These are phyloP conservation scores for Diphasiastrum complanatum DNA, from an alignment of 83 land plant genomes.

Conservation along the genomic window DNA sequence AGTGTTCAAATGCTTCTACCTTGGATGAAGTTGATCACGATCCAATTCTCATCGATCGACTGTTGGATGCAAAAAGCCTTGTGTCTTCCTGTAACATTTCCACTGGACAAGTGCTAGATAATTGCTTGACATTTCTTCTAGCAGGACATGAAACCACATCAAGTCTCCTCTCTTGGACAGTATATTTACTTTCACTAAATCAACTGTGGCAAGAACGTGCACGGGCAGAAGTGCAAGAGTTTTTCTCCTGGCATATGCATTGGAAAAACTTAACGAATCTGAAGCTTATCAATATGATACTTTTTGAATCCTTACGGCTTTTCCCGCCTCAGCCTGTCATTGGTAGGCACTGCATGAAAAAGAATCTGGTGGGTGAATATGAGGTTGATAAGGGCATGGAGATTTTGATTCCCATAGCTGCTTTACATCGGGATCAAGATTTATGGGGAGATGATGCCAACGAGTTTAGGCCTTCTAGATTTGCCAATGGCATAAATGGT, in stretches of 20 bases:
- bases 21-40: too few species aligned
- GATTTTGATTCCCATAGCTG: slow-evolving; percentile 25
- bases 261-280: slow-evolving; percentile 23
- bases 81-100: too few species aligned
- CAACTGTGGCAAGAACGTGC: slow-evolving; percentile 41
- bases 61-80: too few species aligned
- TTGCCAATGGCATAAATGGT: slow-evolving; percentile 28
- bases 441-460: slow-evolving; percentile 31
- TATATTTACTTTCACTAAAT: slow-evolving; percentile 31
- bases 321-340: slow-evolving; percentile 44
- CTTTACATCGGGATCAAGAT: slow-evolving; percentile 17
- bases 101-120: slow-evolving; percentile 21
- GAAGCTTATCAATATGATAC: slow-evolving; percentile 31
- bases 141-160: slow-evolving; percentile 49
- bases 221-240: slow-evolving; percentile 27
- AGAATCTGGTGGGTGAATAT: slow-evolving; percentile 16
- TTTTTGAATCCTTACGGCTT: slow-evolving; percentile 32
- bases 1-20: too few species aligned
- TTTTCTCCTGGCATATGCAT: background rate
- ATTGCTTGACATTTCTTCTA: slow-evolving; percentile 35
- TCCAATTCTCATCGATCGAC: too few species aligned
- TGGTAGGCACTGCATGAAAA: slow-evolving; percentile 24
- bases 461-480: slow-evolving; percentile 23
- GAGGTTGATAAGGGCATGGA: slow-evolving; percentile 21
- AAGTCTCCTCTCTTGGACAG: slow-evolving; percentile 38